Conservation (phyloP, 352 stramenopile genomes). For the Phytophthora pinifolia region DNA sequence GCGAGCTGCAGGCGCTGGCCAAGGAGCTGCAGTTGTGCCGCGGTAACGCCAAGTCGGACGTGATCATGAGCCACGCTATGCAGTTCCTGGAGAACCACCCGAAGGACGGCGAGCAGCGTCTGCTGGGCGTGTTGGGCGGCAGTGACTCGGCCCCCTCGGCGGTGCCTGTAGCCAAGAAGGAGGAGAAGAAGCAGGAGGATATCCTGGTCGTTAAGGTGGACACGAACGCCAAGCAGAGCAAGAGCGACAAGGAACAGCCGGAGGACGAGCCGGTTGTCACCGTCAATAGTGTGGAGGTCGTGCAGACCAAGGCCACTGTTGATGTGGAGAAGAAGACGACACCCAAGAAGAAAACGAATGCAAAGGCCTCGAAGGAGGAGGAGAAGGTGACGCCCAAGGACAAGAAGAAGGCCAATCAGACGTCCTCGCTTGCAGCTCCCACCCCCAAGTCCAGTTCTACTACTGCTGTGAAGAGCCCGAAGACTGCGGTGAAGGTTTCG, state of each 20-base stretch:
- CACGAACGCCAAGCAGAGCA: conserved; percentile 14
- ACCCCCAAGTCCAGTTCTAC: conserved; percentile 4
- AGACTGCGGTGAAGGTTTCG: conserved; percentile 5
- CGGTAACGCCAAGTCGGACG: conserved; percentile 68
- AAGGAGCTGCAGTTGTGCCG: conserved; percentile 66
- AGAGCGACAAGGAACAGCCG: conserved; percentile 17
- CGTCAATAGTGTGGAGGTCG: conserved; percentile 7
- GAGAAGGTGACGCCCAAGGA: conserved; percentile 11
- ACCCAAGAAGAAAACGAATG: conserved; percentile 16
- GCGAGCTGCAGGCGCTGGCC: conserved; percentile 63
- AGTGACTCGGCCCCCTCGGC: conserved; percentile 14
- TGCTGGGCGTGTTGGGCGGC: conserved; percentile 30
- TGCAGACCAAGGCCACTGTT: conserved; percentile 1
- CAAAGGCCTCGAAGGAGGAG: background rate
- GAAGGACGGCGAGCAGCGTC: conserved; percentile 37
- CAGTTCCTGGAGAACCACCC: conserved; percentile 43
- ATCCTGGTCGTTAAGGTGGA: conserved; percentile 6
- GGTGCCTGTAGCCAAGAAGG: conserved; percentile 12
- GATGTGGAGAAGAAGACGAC: conserved; percentile 12
- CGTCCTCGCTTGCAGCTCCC: background rate
- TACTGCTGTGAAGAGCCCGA: conserved; percentile 10
- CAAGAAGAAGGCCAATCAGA: conserved; percentile 22
- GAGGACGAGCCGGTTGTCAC: conserved; percentile 18
- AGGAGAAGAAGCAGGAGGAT: conserved; percentile 14
- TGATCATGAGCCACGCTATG: conserved; percentile 51